Evolutionary conservation across 371 early-diverging fungal species (phyloP).

Genomic region (Rozella allomycis): DNA sequence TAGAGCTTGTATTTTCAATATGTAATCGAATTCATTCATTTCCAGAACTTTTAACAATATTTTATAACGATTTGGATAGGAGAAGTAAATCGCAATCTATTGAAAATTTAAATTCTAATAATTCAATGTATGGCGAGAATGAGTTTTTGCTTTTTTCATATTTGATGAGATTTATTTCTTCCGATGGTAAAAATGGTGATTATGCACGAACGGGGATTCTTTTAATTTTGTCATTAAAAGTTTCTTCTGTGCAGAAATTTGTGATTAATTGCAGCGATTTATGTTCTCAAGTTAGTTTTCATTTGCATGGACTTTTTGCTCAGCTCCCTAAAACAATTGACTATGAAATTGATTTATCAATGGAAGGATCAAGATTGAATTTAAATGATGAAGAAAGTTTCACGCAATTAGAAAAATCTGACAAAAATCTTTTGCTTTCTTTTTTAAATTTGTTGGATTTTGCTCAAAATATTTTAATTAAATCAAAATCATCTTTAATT

Average conservation of each 20-base stretch:
- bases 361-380: too few species aligned
- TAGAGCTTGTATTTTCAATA: slow-evolving; percentile 66
- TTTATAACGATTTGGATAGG: slow-evolving; percentile 79
- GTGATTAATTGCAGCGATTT: slow-evolving; percentile 64
- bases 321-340: too few species aligned
- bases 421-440: slow-evolving; percentile 47
- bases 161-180: slow-evolving; percentile 57
- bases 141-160: slow-evolving; percentile 70
- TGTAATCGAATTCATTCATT: slow-evolving; percentile 74
- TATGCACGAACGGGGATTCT: slow-evolving; percentile 69
- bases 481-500: slow-evolving; percentile 51
- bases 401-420: too few species aligned
- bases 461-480: slow-evolving; percentile 54
- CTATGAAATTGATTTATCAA: too few species aligned
- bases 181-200: slow-evolving; percentile 74
- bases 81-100: too few species aligned
- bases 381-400: too few species aligned
- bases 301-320: slow-evolving; percentile 69
- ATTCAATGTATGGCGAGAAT: slow-evolving; percentile 41
- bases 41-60: slow-evolving; percentile 64
- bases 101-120: too few species aligned
- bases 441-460: slow-evolving; percentile 56
- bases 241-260: slow-evolving; percentile 40
- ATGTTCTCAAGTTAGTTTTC: slow-evolving; percentile 53
- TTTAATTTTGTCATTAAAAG: slow-evolving; percentile 63